Base-by-base conservation (phyloP, 1,284 basidiomycete species). In the Jaminaea rosea region DNA sequence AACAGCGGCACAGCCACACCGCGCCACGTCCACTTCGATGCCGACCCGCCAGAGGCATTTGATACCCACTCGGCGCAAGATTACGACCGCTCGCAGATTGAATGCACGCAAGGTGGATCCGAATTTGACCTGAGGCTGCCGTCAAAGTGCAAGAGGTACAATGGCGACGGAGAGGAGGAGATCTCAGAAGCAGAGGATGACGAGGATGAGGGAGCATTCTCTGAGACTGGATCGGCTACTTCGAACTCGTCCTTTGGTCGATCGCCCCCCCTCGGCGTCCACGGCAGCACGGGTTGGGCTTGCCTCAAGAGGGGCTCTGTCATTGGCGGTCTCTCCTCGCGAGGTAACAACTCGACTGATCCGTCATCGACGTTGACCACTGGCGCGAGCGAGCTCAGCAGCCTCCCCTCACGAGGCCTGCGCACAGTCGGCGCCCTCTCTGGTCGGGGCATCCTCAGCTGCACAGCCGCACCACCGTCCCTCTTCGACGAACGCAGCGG, bases 11-110 rank as follows among this genome's bases (percentile, higher is more conserved):
- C 29, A 31, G 29, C 29, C 8, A 31, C 9, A 8, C 26, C 29
- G 39, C 57, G 65, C 19, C 58, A 60, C 28, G 65, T 67, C 0
- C 62, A 62, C 44, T 67, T 67, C 19, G 54, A 57, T 42, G 58
- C 57, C 8, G 49, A 56, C 19, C 65, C 65, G 3, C 65, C 65
- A 19, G 58, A 65, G 32, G 50, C 58, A 32, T 64, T 62, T 36
- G 56, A 36, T 27, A 63, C 61, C 1, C 58, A 60, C 19, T 60
- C 57, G 6, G 53, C 63, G 41, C 52, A 50, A 10, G 53, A 54
- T 24, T 67, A 67, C 49, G 65, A 67, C 46, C 65, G 65, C 23
- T 47, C 54, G 31, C 60, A 63, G 26, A 67, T 67, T 55, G 60
- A 67, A 36, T 65, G 62, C 49, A 67, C 65, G 1, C 60, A 59